Evolutionary conservation across 2,329 filamentous ascomycete species (phyloP).

Genomic region (Rutstroemia sp.): DNA sequence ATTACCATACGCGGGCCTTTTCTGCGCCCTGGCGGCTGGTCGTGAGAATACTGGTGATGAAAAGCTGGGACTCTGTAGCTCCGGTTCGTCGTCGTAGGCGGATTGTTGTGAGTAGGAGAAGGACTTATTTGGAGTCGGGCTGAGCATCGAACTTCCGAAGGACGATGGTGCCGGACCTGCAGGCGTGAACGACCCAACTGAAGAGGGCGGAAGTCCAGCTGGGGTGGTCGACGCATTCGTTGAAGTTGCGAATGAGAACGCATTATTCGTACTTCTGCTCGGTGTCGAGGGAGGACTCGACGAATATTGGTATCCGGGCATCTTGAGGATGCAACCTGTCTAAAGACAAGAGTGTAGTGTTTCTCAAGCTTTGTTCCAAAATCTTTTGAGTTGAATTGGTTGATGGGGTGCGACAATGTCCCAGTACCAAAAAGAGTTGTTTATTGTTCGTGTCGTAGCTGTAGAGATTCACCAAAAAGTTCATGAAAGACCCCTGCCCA

Average conservation of each 20-base stretch:
- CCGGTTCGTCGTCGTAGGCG: slow-evolving; percentile 12
- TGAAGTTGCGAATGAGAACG: slow-evolving; percentile 23
- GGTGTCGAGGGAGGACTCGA: slow-evolving; percentile 31
- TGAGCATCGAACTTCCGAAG: slow-evolving; percentile 44
- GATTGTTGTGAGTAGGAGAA: slow-evolving; percentile 31
- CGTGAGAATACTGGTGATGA: slow-evolving; percentile 13
- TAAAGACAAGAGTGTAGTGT: too few relatives aligned
- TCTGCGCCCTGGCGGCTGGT: slow-evolving; percentile 20
- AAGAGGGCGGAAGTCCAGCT: slow-evolving; percentile 46
- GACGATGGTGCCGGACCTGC: slow-evolving; percentile 44
- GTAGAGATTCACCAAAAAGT: too few relatives aligned
- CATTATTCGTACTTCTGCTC: slow-evolving; percentile 23
- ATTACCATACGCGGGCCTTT: slow-evolving; percentile 34
- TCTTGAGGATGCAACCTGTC: slow-evolving; percentile 6
- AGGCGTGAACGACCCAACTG: slow-evolving; percentile 47
- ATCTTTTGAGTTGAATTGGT: neutral
- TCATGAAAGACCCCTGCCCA: slow-evolving; percentile 1
- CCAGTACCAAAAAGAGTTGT: too few relatives aligned
- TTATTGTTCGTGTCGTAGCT: too few relatives aligned
- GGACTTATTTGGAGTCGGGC: slow-evolving; percentile 23
- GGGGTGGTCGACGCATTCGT: slow-evolving; percentile 47
- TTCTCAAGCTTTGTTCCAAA: neutral
- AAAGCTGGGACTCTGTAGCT: slow-evolving; percentile 19
- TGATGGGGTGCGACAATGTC: neutral
- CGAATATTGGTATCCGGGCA: slow-evolving; percentile 24